Evolutionary conservation across 495 filamentous ascomycete species (phyloP).

Genomic region (Penicillium arizonense): DNA sequence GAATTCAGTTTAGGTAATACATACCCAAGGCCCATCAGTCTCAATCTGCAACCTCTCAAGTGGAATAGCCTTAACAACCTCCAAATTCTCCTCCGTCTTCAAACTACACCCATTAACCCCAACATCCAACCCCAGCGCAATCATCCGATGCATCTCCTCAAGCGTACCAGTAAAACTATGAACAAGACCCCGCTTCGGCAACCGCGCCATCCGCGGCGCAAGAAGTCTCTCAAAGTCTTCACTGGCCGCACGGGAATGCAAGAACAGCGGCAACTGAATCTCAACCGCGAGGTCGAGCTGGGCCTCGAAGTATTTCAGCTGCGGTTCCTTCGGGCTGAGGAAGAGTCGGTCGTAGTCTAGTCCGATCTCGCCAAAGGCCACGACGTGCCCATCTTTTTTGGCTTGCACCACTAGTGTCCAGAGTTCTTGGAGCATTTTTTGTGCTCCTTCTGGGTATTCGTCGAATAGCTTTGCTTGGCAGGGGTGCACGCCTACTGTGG

Average conservation of each 20-base stretch:
- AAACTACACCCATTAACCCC: constrained; percentile 90
- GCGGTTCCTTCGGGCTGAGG: constrained; percentile 69
- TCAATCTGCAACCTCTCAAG: constrained; percentile 80
- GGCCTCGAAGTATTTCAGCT: constrained; percentile 78
- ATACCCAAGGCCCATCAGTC: constrained; percentile 88
- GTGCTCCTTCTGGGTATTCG: constrained; percentile 52
- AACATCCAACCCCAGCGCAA: constrained; percentile 75
- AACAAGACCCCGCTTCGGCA: constrained; percentile 75
- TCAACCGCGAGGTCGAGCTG: constrained; percentile 77
- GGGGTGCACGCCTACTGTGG: constrained; percentile 91
- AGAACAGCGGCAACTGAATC: constrained; percentile 80
- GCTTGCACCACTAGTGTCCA: constrained; percentile 50
- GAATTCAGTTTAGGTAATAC: neutral
- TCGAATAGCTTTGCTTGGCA: constrained; percentile 73
- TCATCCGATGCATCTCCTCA: constrained; percentile 75
- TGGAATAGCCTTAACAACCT: constrained; percentile 72
- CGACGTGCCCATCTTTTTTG: constrained; percentile 49
- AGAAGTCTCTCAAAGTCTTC: constrained; percentile 75
- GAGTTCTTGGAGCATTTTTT: constrained; percentile 60
- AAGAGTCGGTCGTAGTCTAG: constrained; percentile 92
- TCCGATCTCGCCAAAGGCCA: constrained; percentile 93
- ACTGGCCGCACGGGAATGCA: constrained; percentile 83
- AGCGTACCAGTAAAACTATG: constrained; percentile 87
- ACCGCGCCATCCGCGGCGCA: constrained; percentile 44
- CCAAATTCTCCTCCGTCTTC: constrained; percentile 87